Evolutionary conservation across 1,284 basidiomycete genomes (phyloP), one percentile per base, ranked within the genome.

Genomic region (Cutaneotrichosporon spelunceum): DNA sequence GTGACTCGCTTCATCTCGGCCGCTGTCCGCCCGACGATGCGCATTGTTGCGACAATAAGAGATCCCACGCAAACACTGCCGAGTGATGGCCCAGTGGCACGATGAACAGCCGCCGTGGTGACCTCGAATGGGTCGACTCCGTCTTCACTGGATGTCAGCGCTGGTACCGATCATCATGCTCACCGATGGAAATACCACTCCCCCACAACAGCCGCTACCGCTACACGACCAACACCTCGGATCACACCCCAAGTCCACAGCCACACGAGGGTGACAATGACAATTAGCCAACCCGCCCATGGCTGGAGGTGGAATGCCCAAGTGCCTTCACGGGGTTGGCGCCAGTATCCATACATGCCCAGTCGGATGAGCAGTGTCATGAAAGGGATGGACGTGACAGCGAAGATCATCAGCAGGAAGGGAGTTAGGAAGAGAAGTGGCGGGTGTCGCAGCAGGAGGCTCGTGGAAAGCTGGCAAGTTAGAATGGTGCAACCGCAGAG

Each of bases 131-230:
- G 72, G 44, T 81, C 79, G 16, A 83, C 83, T 53, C 87, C 88
- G 64, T 19, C 59, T 8, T 67, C 63, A 10, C 66, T 66, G 45
- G 7, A 8, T 14, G 36, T 63, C 14, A 66, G 27, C 23, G 21
- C 56, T 24, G 61, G 65, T 54, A 5, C 53, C 9, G 48, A 30
- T 29, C 50, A 53, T 11, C 4, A 1, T 57, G 34, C 27, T 36
- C 85, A 90, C 87, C 90, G 84, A 52, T 88, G 84, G 72, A 93
- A 95, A 75, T 95, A 96, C 92, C 93, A 97, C 45, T 89, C 87
- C 1, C 91, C 93, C 42, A 97, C 85, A 1, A 93, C 90, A 27
- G 87, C 88, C 0, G 91, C 87, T 52, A 88, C 87, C 0, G 87
- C 86, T 45, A 89, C 90, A 6, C 91, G 82, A 57, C 93, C 80